Percentiles rank a stretch among this genome's conserved stretches.
Conservation (phyloP, 2,329 filamentous ascomycete genomes). For the Bertia moriformis region DNA sequence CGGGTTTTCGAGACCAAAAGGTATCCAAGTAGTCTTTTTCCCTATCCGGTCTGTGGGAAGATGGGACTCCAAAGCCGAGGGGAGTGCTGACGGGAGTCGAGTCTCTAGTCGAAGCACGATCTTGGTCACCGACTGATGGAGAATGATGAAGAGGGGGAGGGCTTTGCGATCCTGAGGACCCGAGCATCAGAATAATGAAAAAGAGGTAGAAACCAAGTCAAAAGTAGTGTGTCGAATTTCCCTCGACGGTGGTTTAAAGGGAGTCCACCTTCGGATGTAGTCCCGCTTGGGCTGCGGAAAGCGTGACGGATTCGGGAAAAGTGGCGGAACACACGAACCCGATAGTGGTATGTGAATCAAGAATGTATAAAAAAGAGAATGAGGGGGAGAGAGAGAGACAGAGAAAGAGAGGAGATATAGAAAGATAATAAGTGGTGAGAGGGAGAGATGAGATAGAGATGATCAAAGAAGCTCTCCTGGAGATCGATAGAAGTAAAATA, state of each 20-base stretch:
- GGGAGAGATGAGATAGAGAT: too few species aligned
- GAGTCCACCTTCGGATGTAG: conserved; percentile 1
- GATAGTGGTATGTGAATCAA: too few species aligned
- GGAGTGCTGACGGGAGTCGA: background rate
- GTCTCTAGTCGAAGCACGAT: background rate
- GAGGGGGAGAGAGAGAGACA: too few species aligned
- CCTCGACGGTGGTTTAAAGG: background rate
- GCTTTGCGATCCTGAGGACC: background rate
- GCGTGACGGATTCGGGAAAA: background rate
- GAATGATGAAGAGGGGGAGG: background rate
- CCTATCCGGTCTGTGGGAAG: background rate
- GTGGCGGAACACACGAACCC: too few species aligned
- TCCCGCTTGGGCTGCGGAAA: background rate
- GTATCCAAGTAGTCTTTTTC: background rate
- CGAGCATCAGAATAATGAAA: background rate
- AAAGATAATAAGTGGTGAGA: too few species aligned
- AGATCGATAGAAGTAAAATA: too few species aligned
- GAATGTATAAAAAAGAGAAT: too few species aligned
- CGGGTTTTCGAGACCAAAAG: background rate
- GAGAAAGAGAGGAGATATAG: too few species aligned
- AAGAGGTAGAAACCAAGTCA: too few species aligned
- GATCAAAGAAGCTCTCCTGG: too few species aligned
- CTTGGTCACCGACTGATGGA: background rate
- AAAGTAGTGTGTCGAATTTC: background rate
- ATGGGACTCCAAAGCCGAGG: background rate